phyloP scores from a whole-genome alignment of 1,284 basidiomycete species.

The Microbotryum lychnidis-dioicae region DNA sequence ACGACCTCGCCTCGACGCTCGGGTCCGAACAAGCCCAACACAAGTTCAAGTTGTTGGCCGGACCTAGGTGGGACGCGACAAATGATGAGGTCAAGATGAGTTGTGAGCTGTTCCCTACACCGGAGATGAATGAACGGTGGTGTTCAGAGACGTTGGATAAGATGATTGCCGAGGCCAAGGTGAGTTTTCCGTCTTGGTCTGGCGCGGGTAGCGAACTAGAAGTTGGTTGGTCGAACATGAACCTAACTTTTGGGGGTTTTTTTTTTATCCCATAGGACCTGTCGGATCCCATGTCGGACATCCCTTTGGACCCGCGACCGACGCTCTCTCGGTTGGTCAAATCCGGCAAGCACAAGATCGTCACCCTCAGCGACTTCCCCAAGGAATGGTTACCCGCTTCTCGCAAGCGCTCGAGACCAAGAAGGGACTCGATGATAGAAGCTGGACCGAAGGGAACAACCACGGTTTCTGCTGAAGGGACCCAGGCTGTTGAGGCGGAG shows the following conservation, averaged over 20 bases:
- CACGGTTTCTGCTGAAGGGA: neutral
- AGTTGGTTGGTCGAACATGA: too few species aligned
- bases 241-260: neutral
- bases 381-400: constrained; percentile 37
- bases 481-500: neutral
- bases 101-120: constrained; percentile 39
- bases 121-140: constrained; percentile 43
- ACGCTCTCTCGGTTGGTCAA: constrained; percentile 31
- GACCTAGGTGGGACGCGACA: constrained; percentile 32
- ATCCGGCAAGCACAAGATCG: constrained; percentile 26
- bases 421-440: neutral
- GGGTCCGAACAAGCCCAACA: constrained; percentile 25
- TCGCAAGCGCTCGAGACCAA: neutral
- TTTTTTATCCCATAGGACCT: constrained; percentile 13
- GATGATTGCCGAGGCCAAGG: constrained; percentile 39
- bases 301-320: constrained; percentile 39
- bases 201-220: neutral
- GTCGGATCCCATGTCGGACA: constrained; percentile 33
- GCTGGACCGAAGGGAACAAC: neutral
- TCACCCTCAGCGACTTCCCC: constrained; percentile 38
- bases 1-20: constrained; percentile 32
- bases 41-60: constrained; percentile 42
- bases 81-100: constrained; percentile 37
- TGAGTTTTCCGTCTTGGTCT: constrained; percentile 18
- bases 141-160: constrained; percentile 42